Percentiles rank a stretch among this genome's conserved stretches.
phyloP scores from a whole-genome alignment of 2,329 filamentous ascomycete genomes.

The Neocucurbitaria cava region DNA sequence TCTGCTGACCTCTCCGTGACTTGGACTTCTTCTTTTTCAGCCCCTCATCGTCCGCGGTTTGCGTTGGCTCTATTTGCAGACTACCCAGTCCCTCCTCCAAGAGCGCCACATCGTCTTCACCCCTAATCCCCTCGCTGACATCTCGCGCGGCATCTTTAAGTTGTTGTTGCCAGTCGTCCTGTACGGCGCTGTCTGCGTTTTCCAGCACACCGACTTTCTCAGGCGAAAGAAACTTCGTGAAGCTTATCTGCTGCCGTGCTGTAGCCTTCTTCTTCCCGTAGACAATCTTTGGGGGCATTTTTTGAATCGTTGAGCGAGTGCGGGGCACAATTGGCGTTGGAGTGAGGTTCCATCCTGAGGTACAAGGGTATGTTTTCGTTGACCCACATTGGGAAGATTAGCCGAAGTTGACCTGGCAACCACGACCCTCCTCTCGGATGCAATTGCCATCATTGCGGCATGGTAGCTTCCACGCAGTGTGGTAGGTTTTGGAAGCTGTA shows the following conservation, averaged over 20 bases:
- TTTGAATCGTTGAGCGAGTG: background rate
- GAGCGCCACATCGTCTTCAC: constrained; percentile 1
- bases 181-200: constrained; percentile 3
- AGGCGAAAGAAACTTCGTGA: constrained; percentile 36
- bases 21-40: constrained; percentile 12
- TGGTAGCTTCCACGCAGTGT: too few species aligned
- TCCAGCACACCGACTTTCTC: constrained; percentile 26
- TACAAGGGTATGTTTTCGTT: constrained; percentile 14
- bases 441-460: too few species aligned
- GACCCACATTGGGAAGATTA: constrained; percentile 12
- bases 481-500: background rate
- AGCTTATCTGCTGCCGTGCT: constrained; percentile 36
- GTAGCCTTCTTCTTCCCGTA: constrained; percentile 36
- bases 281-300: constrained; percentile 33
- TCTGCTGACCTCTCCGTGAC: constrained; percentile 5
- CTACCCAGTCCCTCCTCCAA: constrained; percentile 9
- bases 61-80: constrained; percentile 10
- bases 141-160: constrained; percentile 7
- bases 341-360: background rate
- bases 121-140: background rate
- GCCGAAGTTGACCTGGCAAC: constrained; percentile 16
- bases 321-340: background rate
- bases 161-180: constrained; percentile 9
- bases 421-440: background rate
- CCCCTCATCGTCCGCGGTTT: constrained; percentile 6